Evolutionary conservation across 1,284 basidiomycete species (phyloP).

Genomic region (Austroboletus rostrupii): DNA sequence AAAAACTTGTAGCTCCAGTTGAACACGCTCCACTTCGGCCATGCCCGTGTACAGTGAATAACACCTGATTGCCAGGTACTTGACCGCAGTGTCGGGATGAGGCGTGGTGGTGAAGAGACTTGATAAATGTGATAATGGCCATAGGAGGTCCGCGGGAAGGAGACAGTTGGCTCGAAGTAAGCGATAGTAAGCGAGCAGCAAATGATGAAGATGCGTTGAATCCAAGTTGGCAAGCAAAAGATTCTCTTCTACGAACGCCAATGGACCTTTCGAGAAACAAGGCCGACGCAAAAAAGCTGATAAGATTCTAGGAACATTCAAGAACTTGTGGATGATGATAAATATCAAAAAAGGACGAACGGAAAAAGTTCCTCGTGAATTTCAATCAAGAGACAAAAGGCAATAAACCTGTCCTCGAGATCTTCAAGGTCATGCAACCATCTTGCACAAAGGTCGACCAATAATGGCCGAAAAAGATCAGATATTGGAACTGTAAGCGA

Average conservation of each 20-base stretch:
- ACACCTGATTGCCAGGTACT: constrained; percentile 72
- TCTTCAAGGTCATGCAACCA: constrained; percentile 56
- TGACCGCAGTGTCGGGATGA: constrained; percentile 59
- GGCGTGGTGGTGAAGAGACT: constrained; percentile 52
- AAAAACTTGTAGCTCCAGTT: constrained; percentile 58
- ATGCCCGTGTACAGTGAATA: constrained; percentile 74
- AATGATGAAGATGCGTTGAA: constrained; percentile 49
- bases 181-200: constrained; percentile 79
- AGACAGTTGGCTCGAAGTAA: constrained; percentile 70
- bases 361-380: constrained; percentile 72
- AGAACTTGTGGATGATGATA: constrained; percentile 3
- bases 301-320: constrained; percentile 41
- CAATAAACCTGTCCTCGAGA: constrained; percentile 52
- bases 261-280: constrained; percentile 52
- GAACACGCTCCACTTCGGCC: constrained; percentile 69
- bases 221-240: constrained; percentile 35
- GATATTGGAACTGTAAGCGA: constrained; percentile 56
- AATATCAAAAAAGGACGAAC: constrained; percentile 41
- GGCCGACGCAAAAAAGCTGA: constrained; percentile 44
- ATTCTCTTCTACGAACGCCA: constrained; percentile 39
- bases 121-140: constrained; percentile 63
- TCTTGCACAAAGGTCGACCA: constrained; percentile 67
- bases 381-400: constrained; percentile 61
- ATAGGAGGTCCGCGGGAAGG: constrained; percentile 58
- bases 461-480: constrained; percentile 58